Percentiles rank a stretch among this genome's conserved stretches.
phyloP scores from a whole-genome alignment of 345 rosid genomes.

The Anacardium occidentale region DNA sequence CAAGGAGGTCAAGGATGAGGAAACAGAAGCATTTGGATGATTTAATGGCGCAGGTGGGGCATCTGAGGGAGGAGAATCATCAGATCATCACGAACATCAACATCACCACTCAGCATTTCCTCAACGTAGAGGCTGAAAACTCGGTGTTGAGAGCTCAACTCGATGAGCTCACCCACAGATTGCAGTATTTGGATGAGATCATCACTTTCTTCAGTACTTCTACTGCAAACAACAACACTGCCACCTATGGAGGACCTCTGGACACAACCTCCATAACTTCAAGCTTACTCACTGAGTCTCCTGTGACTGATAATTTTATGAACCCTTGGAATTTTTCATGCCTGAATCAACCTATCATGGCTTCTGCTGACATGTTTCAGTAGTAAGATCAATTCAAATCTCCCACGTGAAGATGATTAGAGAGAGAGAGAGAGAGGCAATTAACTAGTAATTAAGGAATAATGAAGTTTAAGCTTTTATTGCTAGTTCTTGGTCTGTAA shows the following conservation, averaged over 20 bases:
- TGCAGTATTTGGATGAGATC: slow-evolving; percentile 73
- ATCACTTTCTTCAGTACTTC: slow-evolving; percentile 31
- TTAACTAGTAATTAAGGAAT: neutral
- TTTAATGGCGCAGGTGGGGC: slow-evolving; percentile 54
- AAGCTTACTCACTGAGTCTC: slow-evolving; percentile 28
- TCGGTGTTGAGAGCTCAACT: slow-evolving; percentile 70
- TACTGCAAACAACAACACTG: slow-evolving; percentile 8
- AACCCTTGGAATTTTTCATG: slow-evolving; percentile 45
- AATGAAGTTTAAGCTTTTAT: neutral
- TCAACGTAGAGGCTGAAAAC: slow-evolving; percentile 70
- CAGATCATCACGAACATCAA: slow-evolving; percentile 54
- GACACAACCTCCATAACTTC: neutral
- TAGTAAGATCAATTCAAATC: slow-evolving; percentile 25
- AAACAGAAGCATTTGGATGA: slow-evolving; percentile 91
- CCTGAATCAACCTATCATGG: slow-evolving; percentile 70
- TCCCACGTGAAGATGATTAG: slow-evolving; percentile 1
- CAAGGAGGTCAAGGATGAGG: slow-evolving; percentile 91
- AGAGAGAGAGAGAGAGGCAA: slow-evolving; percentile 2
- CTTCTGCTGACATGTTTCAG: slow-evolving; percentile 61
- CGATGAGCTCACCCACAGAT: slow-evolving; percentile 62
- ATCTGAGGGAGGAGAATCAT: slow-evolving; percentile 56
- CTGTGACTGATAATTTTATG: slow-evolving; percentile 37
- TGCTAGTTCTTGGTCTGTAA: neutral
- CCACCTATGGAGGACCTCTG: slow-evolving; percentile 10
- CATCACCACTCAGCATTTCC: slow-evolving; percentile 54